Evolutionary conservation across 2,329 filamentous ascomycete genomes (phyloP), one percentile per base, ranked within the genome.

Genomic region (Cladosporium colombiae): DNA sequence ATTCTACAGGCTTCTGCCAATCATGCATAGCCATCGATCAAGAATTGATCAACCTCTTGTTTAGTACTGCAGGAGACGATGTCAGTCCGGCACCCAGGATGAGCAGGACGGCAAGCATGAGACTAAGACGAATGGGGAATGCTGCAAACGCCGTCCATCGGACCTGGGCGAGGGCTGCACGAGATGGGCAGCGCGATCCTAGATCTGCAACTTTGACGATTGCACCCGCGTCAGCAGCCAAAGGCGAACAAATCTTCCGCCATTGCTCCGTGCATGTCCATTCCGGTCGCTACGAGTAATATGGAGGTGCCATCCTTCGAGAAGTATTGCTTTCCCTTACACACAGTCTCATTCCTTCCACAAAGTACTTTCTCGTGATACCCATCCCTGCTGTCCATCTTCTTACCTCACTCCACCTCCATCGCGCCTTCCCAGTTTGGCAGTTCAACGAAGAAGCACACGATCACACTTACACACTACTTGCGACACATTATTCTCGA

Each of bases 181-280:
- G 40, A 21, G 40, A 44, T 44, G 40, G 40, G 40, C 40, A 21
- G n/a, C 8, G 40, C 40, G n/a, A 46, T 46, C 40, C 40, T 23
- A 21, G 40, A 46, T 21, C n/a, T 46, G 40, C 40, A 46, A 46
- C n/a, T 21, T 21, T 21, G 13, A 46, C 40, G 40, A 40, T 13
- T 31, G 27, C 37, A 60, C 13, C 40, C 21, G 37, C 58, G 58
- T 31, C 27, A 55, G 52, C 52, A 55, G 50, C 37, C 37, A 44
- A 44, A 53, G 50, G 50, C 35, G 50, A 53, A 55, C 52, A 33
- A n/a, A 35, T 62, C 56, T 21, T 49, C 58, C 59, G 59, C 59
- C 44, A 62, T 52, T 62, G 59, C 59, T 62, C 59, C 59, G 59
- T 62, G 59, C 59, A 52, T 52, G 40, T 50, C 59, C 21, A 25